phyloP scores from a whole-genome alignment of 2,329 filamentous ascomycete genomes.

The Paraconiothyrium sp. region DNA sequence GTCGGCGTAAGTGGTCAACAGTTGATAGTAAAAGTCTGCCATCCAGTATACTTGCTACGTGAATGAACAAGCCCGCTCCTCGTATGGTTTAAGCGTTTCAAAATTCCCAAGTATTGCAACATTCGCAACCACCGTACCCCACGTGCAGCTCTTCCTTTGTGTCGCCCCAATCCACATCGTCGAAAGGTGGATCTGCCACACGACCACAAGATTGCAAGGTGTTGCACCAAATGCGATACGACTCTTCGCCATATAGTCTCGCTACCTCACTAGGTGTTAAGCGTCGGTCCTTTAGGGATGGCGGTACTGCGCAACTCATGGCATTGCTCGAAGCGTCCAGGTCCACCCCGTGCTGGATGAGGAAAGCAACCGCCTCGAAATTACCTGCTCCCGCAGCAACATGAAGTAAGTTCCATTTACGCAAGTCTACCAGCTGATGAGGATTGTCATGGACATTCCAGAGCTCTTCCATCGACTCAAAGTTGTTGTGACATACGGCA shows the following conservation, averaged over 20 bases:
- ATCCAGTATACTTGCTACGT: no score
- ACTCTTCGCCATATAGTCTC: slow-evolving; percentile 11
- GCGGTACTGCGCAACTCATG: slow-evolving; percentile 17
- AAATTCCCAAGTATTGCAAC: slow-evolving; percentile 16
- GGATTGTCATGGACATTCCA: slow-evolving; percentile 1
- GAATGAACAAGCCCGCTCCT: no score
- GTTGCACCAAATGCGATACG: slow-evolving; percentile 17
- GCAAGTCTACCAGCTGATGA: slow-evolving; percentile 11
- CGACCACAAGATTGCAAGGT: not conserved
- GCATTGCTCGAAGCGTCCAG: slow-evolving; percentile 15
- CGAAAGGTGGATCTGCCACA: not conserved
- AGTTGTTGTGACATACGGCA: slow-evolving; percentile 17
- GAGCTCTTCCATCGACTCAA: slow-evolving; percentile 16
- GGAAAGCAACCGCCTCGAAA: slow-evolving; percentile 19
- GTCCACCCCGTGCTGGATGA: slow-evolving; percentile 17
- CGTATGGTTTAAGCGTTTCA: not conserved
- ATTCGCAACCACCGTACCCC: slow-evolving; percentile 20
- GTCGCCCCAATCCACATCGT: not conserved
- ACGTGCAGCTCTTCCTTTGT: slow-evolving; percentile 11
- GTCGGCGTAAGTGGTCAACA: not conserved
- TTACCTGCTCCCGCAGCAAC: slow-evolving; percentile 19
- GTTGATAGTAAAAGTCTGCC: no score
- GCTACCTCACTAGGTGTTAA: slow-evolving; percentile 14
- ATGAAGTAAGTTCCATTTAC: slow-evolving; percentile 23
- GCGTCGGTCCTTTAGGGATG: not conserved